Conservation (phyloP, 2,329 filamentous ascomycete genomes). For the Claviceps quebecensis region DNA sequence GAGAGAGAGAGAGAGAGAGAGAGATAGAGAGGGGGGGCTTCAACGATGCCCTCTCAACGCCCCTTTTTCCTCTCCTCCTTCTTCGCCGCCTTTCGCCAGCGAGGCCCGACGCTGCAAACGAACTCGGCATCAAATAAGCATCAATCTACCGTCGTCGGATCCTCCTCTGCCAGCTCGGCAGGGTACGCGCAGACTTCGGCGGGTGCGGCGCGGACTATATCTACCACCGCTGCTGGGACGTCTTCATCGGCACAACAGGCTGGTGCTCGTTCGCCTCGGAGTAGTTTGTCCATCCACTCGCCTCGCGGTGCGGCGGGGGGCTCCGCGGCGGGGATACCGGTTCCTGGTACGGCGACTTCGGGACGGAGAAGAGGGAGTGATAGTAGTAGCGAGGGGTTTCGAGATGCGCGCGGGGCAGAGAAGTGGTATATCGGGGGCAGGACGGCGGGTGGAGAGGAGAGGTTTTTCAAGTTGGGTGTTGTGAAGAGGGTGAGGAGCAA, state of each 20-base stretch:
- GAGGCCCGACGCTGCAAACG: conserved; percentile 23
- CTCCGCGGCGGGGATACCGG: conserved; percentile 14
- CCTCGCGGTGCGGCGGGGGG: conserved; percentile 11
- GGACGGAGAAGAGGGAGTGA: conserved; percentile 52
- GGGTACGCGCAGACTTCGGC: conserved; percentile 11
- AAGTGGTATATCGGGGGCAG: conserved; percentile 74
- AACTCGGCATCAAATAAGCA: conserved; percentile 23
- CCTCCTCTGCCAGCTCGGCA: conserved; percentile 12
- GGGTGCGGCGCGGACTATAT: conserved; percentile 10
- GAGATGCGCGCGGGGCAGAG: conserved; percentile 56
- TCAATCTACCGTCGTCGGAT: conserved; percentile 13
- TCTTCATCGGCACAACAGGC: conserved; percentile 11
- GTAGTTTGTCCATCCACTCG: conserved; percentile 17
- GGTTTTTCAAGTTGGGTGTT: conserved; percentile 69
- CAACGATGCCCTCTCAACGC: conserved; percentile 35
- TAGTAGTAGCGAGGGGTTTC: conserved; percentile 61
- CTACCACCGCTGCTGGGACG: conserved; percentile 12
- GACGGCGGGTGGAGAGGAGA: conserved; percentile 64
- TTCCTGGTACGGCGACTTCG: conserved; percentile 26
- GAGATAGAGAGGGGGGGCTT: not conserved
- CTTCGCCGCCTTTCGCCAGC: conserved; percentile 40
- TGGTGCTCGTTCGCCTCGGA: conserved; percentile 14
- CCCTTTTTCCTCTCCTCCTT: conserved; percentile 44
- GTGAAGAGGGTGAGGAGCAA: conserved; percentile 59
- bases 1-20: not conserved